Conservation (phyloP, 345 rosid genomes). For the Nasturtium officinale region DNA sequence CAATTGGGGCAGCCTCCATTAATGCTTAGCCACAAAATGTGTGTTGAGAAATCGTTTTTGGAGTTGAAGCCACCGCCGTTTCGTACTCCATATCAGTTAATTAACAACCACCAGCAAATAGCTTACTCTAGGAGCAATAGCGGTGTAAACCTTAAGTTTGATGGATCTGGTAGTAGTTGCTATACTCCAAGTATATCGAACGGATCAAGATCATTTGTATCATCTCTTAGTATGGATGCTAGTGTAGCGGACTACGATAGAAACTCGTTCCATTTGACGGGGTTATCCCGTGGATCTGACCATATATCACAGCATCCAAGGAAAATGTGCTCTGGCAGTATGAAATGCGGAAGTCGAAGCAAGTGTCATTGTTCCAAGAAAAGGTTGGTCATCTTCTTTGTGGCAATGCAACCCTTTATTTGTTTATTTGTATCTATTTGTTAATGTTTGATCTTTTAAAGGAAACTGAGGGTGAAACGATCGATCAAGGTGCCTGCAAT, state of each 20-base stretch:
- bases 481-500: conserved; percentile 86
- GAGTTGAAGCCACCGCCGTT: conserved; percentile 55
- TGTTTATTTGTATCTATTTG: conserved; percentile 10
- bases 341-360: conserved; percentile 59
- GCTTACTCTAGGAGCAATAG: conserved; percentile 53
- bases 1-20: conserved; percentile 35
- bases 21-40: conserved; percentile 39
- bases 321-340: conserved; percentile 61
- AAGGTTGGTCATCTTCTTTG: conserved; percentile 47
- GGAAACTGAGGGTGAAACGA: conserved; percentile 68
- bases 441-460: conserved; percentile 35
- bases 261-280: conserved; percentile 60
- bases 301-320: conserved; percentile 54
- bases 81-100: conserved; percentile 49
- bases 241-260: conserved; percentile 51
- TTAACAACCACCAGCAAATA: conserved; percentile 58
- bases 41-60: conserved; percentile 49
- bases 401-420: neutral
- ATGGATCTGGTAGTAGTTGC: conserved; percentile 53
- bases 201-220: conserved; percentile 64
- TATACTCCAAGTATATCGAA: conserved; percentile 55
- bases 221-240: conserved; percentile 73
- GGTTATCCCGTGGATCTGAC: conserved; percentile 54
- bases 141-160: conserved; percentile 63
- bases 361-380: conserved; percentile 84